Conservation (phyloP, 164 flowering plant species). For the Vitis amurensis region DNA sequence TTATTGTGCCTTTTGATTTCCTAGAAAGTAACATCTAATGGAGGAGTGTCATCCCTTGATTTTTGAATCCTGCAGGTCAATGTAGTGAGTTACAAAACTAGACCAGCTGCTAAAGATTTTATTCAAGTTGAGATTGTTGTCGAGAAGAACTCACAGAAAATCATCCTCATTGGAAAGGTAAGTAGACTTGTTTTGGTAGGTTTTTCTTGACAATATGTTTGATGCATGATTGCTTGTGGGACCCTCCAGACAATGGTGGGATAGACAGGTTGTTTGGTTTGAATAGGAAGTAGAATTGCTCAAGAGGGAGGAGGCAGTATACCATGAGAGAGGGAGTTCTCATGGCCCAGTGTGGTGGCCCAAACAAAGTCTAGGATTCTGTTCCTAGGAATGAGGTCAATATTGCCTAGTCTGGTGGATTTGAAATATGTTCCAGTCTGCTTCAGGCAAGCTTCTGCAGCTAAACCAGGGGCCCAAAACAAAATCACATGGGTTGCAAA, state of each 20-base stretch:
- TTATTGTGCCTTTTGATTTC: background rate
- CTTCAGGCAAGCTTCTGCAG: too few species aligned
- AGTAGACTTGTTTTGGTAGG: conserved; percentile 7
- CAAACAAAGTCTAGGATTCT: too few species aligned
- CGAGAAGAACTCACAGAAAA: conserved; percentile 89
- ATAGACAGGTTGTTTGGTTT: too few species aligned
- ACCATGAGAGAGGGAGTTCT: too few species aligned
- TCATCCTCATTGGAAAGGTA: conserved; percentile 94
- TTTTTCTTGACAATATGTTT: background rate
- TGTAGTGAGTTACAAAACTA: conserved; percentile 78
- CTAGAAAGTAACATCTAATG: background rate
- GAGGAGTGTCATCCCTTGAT: background rate
- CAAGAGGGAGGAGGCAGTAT: too few species aligned
- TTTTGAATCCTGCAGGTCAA: conserved; percentile 59
- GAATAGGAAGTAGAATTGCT: too few species aligned
- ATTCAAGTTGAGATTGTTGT: conserved; percentile 92
- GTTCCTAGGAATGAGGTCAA: too few species aligned
- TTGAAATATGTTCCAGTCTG: too few species aligned
- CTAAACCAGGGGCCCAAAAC: too few species aligned
- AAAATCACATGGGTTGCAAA: too few species aligned
- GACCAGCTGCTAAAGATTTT: conserved; percentile 89
- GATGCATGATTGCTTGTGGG: background rate
- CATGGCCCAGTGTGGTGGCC: too few species aligned
- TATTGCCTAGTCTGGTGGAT: too few species aligned
- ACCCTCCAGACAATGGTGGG: background rate